Evolutionary conservation across 306 rosid genomes (phyloP).

Genomic region (Calophaca sinica): DNA sequence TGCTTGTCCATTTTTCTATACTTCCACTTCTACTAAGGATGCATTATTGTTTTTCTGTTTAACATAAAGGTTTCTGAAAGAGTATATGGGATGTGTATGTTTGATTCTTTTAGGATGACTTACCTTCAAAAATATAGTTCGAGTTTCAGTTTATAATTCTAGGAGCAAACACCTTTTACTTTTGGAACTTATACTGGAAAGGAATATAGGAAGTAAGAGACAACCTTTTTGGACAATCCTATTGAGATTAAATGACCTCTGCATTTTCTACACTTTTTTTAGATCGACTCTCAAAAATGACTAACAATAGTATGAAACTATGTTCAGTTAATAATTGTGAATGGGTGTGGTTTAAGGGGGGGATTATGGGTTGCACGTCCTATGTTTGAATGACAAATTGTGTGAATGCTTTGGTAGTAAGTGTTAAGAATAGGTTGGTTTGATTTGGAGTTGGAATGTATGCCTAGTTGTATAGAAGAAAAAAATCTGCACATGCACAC

Average conservation of each 20-base stretch:
- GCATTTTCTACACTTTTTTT: not conserved
- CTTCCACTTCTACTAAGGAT: conserved; percentile 12
- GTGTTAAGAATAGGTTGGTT: too few relatives aligned
- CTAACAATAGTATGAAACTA: not conserved
- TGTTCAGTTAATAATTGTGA: conserved; percentile 1
- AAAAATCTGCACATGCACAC: too few relatives aligned
- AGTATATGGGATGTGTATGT: not conserved
- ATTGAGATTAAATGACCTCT: not conserved
- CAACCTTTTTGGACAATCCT: conserved; percentile 14
- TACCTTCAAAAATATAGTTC: not conserved
- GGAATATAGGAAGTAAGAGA: conserved; percentile 10
- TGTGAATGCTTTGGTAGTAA: too few relatives aligned
- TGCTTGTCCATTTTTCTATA: not conserved
- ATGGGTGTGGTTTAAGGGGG: too few relatives aligned
- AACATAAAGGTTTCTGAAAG: conserved; percentile 11
- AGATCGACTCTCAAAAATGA: not conserved
- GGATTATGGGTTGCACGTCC: too few relatives aligned
- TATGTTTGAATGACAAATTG: too few relatives aligned
- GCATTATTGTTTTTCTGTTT: not conserved
- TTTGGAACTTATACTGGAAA: not conserved
- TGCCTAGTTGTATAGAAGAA: too few relatives aligned
- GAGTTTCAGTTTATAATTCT: not conserved
- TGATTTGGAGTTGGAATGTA: too few relatives aligned
- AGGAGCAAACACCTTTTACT: not conserved
- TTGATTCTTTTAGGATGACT: not conserved